Evolutionary conservation across 176 grass and related monocot genomes (phyloP).

Genomic region (Hsuehochloa calcarea): DNA sequence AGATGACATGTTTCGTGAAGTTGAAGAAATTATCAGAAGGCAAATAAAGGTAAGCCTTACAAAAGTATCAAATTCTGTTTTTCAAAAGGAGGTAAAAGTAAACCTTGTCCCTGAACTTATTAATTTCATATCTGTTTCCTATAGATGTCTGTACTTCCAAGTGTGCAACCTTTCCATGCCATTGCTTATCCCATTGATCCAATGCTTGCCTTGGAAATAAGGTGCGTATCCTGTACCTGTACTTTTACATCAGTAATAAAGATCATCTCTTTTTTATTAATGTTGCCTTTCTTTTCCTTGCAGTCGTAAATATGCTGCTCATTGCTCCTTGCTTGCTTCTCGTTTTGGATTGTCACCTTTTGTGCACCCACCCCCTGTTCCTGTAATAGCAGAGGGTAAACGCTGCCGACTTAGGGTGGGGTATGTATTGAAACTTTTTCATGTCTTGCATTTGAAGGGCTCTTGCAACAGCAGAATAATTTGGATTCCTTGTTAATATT

Average conservation of each 20-base stretch:
- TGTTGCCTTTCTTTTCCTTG: background rate
- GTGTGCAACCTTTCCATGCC: slow-evolving; percentile 96
- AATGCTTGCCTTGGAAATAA: slow-evolving; percentile 82
- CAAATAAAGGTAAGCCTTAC: slow-evolving; percentile 68
- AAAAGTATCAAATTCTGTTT: background rate
- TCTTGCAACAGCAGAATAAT: slow-evolving; percentile 24
- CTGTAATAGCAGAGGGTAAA: slow-evolving; percentile 57
- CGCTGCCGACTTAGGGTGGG: slow-evolving; percentile 68
- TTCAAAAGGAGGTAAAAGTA: background rate
- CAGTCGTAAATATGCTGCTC: slow-evolving; percentile 80
- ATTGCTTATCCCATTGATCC: slow-evolving; percentile 90
- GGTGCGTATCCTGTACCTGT: slow-evolving; percentile 27
- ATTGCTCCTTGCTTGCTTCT: slow-evolving; percentile 79
- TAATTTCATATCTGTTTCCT: background rate
- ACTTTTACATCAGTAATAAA: background rate
- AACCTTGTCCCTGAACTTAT: background rate
- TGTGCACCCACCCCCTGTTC: slow-evolving; percentile 55
- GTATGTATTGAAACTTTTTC: slow-evolving; percentile 39
- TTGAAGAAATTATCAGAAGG: slow-evolving; percentile 82
- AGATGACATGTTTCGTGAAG: slow-evolving; percentile 64
- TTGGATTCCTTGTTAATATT: slow-evolving; percentile 2
- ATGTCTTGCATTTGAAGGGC: slow-evolving; percentile 5
- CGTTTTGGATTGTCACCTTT: slow-evolving; percentile 68
- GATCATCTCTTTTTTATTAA: background rate
- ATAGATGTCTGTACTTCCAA: slow-evolving; percentile 63